Base-by-base conservation (phyloP, 2,329 filamentous ascomycete genomes). In the Hyphodiscus sp. region DNA sequence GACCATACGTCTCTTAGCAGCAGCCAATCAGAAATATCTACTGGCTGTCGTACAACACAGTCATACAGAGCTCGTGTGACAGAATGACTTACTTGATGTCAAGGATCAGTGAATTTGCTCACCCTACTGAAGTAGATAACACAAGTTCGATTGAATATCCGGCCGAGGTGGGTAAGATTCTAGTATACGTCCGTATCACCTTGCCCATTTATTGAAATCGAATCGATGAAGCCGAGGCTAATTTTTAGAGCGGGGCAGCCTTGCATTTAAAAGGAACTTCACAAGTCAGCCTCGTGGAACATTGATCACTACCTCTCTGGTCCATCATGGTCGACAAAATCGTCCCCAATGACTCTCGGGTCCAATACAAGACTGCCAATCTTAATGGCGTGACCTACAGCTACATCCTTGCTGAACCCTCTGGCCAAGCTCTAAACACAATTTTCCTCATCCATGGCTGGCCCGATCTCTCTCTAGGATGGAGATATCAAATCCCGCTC, bases 401-500 rank as follows among this genome's bases (percentile, higher is more conserved):
- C 64, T 86, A 85, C 67, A 74, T 83, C 54, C 68, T 83, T 29
- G 77, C 75, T 44, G 74, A 79, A 61, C 77, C 82, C 1, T 68
- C 61, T 66, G 68, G 58, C 45, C 66, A 69, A 43, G 72, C 72
- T 33, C 62, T 70, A 51, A 76, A 73, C 45, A 81, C 78, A 16
- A 71, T 81, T 51, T 70, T 83, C 54, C 69, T 73, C 11, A 62
- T 70, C 51, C 70, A 73, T 70, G 91, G 91, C 60, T 95, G 85
- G 72, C 91, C 91, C 0, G 91, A 96, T 29, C 45, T 94, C 18
- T 81, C 82, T 9, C 83, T 91, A 66, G 90, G 87, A 66, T 97
- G 92, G 92, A 85, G 91, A 57, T 86, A 89, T 71, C 91, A 96
- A 70, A 87, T 96, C 55, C 91, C 91, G 0, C 71, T 82, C 62